Base-by-base conservation (phyloP, 2,329 filamentous ascomycete species). In the Ceratocystis ficicola region DNA sequence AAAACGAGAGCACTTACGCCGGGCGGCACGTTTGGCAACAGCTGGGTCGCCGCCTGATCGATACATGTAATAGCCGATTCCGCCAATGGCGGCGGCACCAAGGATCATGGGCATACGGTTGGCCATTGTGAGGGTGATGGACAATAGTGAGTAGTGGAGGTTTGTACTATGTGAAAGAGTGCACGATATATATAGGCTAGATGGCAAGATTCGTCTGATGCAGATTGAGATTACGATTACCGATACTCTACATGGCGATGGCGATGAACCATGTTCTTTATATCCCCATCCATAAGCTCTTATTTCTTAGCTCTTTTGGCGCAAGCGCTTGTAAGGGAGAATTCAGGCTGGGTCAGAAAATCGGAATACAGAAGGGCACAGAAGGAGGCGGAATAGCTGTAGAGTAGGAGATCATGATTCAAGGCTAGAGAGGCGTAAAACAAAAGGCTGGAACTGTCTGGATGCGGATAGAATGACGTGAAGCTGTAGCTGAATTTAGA, bases 61-160 rank as follows among this genome's bases (percentile, higher is more conserved):
- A 81, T 95, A 99, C 69, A 97, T 83, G 80, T 97, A 97, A 81
- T 96, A 97, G 55, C 88, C 90, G 67, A 86, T 78, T 69, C 85
- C 87, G 71, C 83, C 84, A 41, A 82, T 86, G 70, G 83, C 85
- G 68, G 80, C 83, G 70, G 85, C 76, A 71, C 86, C 87, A 71
- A 87, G 73, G 71, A 79, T 72, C 70, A 80, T 70, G 70, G 81
- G 80, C 52, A 76, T 70, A 70, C 76, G 76, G 44, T 73, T 75
- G 69, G 78, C 78, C 79, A 81, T 82, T 70, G 62, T 76, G 52
- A 61, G 20, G 44, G 63, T 30, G 46, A 17, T 36, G 20, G 6
- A 32, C 8, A 44, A 50, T 32, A 36, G 15, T 15, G 46, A 46
- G 3, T 6, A 10, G 7, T 20, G n/a, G 8, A 15, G 15, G 8